Base-by-base conservation (phyloP, 805 yeast species). In the Sugiyamaella marilandica region DNA sequence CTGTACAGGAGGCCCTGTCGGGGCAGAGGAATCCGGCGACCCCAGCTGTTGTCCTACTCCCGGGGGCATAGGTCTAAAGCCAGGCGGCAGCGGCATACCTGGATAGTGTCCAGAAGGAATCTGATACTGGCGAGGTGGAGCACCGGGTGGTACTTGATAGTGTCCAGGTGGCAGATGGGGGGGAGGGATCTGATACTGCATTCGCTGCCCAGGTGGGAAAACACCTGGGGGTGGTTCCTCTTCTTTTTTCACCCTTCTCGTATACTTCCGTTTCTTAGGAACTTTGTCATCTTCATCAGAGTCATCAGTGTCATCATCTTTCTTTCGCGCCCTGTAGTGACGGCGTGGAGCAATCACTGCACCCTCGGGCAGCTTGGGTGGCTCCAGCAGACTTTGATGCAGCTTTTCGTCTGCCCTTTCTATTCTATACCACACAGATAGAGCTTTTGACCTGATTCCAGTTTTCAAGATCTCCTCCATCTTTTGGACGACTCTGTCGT, bases 401-500 rank as follows among this genome's bases (percentile, higher is more conserved):
- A 63, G 51, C 10, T 62, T 64, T 10, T 53, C 56, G 50, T 70
- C 72, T 8, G 56, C 53, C 45, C 59, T 56, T 19, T 68, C 72
- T 13, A 92, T 74, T 60, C 86, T 88, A 62, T 84, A 87, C 96
- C 97, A 90, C 18, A 89, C 71, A 64, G 85, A 79, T 59, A 81
- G 80, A 33, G 79, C 79, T 5, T 84, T 71, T 2, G 82, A 69
- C 53, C 89, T 74, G 1, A 74, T 73, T 1, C 96, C 96, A 16
- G 68, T 71, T 13, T 73, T 71, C 51, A 89, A 65, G 2, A 84
- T 77, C 9, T 74, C 70, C 37, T 75, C 74, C 96, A 92, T 89
- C 16, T 75, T 69, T 14, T 70, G 67, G 47, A 76, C 79, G 0
- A 84, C 92, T 14, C 78, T 73, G 1, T 78, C 80, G 13, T 74